phyloP scores from a whole-genome alignment of 2,329 filamentous ascomycete species.

The Akanthomyces dipterigenus region DNA sequence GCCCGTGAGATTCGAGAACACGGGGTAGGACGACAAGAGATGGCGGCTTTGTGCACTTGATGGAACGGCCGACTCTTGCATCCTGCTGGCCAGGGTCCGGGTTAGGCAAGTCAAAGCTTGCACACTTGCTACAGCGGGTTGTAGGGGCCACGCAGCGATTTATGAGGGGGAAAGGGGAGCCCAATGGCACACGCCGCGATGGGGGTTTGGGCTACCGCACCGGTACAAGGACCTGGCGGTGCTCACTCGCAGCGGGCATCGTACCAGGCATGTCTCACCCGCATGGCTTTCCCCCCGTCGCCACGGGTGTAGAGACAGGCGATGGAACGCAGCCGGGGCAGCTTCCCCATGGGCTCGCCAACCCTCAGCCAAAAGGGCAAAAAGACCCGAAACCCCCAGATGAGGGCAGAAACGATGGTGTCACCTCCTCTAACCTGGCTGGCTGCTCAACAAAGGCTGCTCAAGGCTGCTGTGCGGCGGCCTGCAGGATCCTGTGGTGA shows the following conservation, averaged over 20 bases:
- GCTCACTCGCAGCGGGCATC: not conserved
- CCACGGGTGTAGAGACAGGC: not conserved
- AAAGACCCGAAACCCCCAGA: constrained; percentile 10
- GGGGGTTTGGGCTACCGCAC: not conserved
- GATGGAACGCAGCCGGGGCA: constrained; percentile 8
- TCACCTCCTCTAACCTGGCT: not conserved
- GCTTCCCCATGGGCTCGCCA: constrained; percentile 12
- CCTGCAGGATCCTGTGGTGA: not conserved
- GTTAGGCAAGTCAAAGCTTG: not conserved
- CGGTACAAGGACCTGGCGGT: not conserved
- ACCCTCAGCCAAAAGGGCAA: constrained; percentile 8
- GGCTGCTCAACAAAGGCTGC: not conserved
- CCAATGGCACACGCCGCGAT: not conserved
- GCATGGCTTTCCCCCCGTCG: not conserved
- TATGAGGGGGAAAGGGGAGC: not conserved
- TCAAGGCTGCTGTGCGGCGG: not conserved
- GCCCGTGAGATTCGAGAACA: not conserved
- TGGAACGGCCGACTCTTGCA: not conserved
- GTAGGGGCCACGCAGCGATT: not conserved
- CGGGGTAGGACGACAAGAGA: not conserved
- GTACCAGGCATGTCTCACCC: constrained; percentile 4
- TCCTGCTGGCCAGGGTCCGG: not conserved
- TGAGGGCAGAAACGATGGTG: not conserved
- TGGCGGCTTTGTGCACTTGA: not conserved
- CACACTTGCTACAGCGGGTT: not conserved